Evolutionary conservation across 2,329 filamentous ascomycete species (phyloP), one percentile per base, ranked within the genome.

Genomic region (Colletotrichum lupini): DNA sequence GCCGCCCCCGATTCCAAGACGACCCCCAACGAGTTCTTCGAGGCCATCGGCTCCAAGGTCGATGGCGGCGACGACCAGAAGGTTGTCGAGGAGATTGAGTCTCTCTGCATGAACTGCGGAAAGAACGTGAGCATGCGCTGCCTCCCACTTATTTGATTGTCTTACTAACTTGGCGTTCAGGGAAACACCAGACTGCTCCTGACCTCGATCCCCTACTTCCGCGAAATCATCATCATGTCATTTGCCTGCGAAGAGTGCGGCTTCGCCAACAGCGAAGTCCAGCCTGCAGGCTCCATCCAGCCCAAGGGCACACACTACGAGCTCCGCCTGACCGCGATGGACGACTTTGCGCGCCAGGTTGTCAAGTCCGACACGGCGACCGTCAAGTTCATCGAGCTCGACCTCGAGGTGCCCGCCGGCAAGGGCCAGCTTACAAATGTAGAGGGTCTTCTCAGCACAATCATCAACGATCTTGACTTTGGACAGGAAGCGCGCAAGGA

Each of bases 161-260:
- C 3, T 77, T 73, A 79, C 77, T 70, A 16, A 75, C 59, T 49
- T 11, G 35, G 4, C 4, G 24, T 60, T 12, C 52, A 97, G 94
- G 97, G 97, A 78, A 90, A 87, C 1, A 99, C 97, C 16, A 90
- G 93, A 72, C 90, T 99, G 26, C 91, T 99, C 56, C 91, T 99
- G 67, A 97, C 97, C 19, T 91, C 92, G 76, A 98, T 99, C 68
- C 97, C 97, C 19, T 98, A 95, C 88, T 99, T 99, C 87, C 95
- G 95, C 85, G 96, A 99, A 83, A 92, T 99, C 75, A 95, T 99
- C 79, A 91, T 99, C 83, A 98, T 98, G 92, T 98, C 96, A 75
- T 99, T 99, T 83, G 90, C 91, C 76, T 99, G 97, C 87, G 92
- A 94, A 6, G 91, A 98, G 83, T 99, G 97, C 86, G 87, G 92